phyloP scores from a whole-genome alignment of 2,329 filamentous ascomycete genomes.

The Cladosporium colombiae region DNA sequence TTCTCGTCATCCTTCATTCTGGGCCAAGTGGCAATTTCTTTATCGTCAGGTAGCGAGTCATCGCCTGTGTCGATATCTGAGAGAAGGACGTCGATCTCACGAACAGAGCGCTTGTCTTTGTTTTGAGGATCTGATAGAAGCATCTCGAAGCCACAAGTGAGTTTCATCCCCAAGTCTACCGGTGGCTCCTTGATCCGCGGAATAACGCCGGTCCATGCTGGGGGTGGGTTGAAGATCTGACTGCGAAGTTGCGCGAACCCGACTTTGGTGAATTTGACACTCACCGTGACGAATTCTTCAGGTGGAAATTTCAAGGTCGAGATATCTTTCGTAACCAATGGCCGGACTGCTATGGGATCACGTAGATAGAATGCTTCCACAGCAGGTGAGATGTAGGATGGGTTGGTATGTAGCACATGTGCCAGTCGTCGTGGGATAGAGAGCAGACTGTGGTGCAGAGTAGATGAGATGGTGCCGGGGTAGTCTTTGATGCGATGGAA shows the following conservation, averaged over 20 bases:
- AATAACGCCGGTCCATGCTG: constrained; percentile 54
- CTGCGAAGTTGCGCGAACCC: constrained; percentile 88
- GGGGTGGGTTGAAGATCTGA: constrained; percentile 72
- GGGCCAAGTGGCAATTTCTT: constrained; percentile 73
- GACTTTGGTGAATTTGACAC: constrained; percentile 80
- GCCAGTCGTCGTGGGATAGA: constrained; percentile 81
- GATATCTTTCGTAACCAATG: constrained; percentile 60
- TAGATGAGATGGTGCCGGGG: constrained; percentile 70
- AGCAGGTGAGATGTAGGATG: constrained; percentile 76
- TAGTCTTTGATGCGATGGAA: constrained; percentile 88
- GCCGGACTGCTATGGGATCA: constrained; percentile 73
- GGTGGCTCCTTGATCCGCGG: constrained; percentile 41
- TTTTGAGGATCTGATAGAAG: constrained; percentile 68
- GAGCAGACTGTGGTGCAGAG: constrained; percentile 73
- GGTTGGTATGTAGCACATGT: constrained; percentile 72
- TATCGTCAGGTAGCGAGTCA: constrained; percentile 67
- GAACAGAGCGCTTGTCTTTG: constrained; percentile 66
- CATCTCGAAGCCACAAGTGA: constrained; percentile 90
- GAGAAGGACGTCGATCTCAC: constrained; percentile 75
- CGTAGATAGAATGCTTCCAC: constrained; percentile 91
- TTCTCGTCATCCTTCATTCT: constrained; percentile 76
- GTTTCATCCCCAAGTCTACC: constrained; percentile 79
- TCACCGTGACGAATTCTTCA: constrained; percentile 74
- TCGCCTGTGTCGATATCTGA: constrained; percentile 75
- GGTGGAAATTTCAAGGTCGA: constrained; percentile 67